These are phyloP conservation scores for Hypericum perforatum DNA, from an alignment of 345 rosid species.

Conservation along the genomic window DNA sequence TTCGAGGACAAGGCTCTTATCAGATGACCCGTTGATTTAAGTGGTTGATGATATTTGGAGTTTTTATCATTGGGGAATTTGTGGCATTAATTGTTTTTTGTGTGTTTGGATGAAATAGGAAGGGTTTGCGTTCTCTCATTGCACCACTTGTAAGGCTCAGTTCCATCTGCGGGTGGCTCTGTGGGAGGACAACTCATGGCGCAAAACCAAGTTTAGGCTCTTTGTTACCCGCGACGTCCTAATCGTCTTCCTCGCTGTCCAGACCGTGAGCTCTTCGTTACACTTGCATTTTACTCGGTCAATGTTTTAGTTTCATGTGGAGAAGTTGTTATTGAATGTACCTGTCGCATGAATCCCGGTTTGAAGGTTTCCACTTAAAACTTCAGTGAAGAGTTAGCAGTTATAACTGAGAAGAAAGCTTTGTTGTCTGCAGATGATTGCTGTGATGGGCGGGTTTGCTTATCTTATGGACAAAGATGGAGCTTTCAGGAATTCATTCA, in stretches of 20 bases:
- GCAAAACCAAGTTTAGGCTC: conserved; percentile 77
- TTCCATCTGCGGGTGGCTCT: conserved; percentile 64
- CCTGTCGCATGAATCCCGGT: too few relatives aligned
- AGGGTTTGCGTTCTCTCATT: conserved; percentile 96
- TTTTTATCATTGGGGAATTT: too few relatives aligned
- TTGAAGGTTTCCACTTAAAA: too few relatives aligned
- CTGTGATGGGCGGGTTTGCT: conserved; percentile 72
- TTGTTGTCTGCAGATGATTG: conserved; percentile 43
- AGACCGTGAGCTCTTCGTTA: conserved; percentile 42
- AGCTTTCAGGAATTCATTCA: conserved; percentile 80
- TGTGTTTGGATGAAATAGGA: conserved; percentile 29
- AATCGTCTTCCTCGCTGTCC: conserved; percentile 81
- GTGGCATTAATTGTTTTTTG: neutral
- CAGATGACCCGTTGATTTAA: neutral
- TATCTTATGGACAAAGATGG: conserved; percentile 93
- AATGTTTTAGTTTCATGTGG: neutral
- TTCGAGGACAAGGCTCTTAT: too few relatives aligned
- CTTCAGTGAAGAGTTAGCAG: neutral
- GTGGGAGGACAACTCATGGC: conserved; percentile 84
- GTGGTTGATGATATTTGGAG: neutral
- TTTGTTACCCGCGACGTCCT: conserved; percentile 93
- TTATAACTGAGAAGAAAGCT: neutral
- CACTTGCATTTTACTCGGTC: neutral
- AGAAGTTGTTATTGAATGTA: neutral
- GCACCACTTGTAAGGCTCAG: conserved; percentile 83